Base-by-base conservation (phyloP, 345 rosid species). In the Citrus cavaleriei region DNA sequence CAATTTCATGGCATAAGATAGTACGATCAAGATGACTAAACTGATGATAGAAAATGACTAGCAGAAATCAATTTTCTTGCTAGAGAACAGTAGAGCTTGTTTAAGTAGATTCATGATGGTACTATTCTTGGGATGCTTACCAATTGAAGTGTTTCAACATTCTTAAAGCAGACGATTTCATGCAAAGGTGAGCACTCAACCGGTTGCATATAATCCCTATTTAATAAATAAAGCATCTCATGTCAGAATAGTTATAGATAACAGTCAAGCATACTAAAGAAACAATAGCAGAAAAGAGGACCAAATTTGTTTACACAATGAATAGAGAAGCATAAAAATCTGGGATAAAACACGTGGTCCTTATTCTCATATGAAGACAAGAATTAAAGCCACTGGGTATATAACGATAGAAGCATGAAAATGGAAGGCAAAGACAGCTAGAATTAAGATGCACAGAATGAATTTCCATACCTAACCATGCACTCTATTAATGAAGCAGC, bases 191-290 rank as follows among this genome's bases (percentile, higher is more conserved):
- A 24, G 81, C 88, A 85, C 85, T 96, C 98, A 83, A 88, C 77
- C 19, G 99, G 97, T 86, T 77, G 89, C 97, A 96, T 83, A 75
- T 87, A 80, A 79, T 89, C 90, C 85, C 98, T 94, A 89, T 80
- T 72, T 67, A 85, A 84, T 62, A 82, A 61, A 81, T 6, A 49
- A 65, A 78, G 55, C 63, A 75, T 30, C 30, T 14, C 38, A 67
- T n/a, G 25, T 72, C 64, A 77, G 64, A 70, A 64, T 3, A 51
- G 40, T 46, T 34, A 70, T 55, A 4, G 35, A 62, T 49, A 19
- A 77, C 35, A 64, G 34, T 57, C 25, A 27, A 9, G 58, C 27
- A 68, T 10, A 40, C 32, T 10, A 61, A 37, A 51, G 72, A 70
- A 25, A 37, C 18, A 34, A 70, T 25, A 25, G 37, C 24, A 7